phyloP scores from a whole-genome alignment of 192 early-diverging fungal genomes.

The Coemansia sp. region DNA sequence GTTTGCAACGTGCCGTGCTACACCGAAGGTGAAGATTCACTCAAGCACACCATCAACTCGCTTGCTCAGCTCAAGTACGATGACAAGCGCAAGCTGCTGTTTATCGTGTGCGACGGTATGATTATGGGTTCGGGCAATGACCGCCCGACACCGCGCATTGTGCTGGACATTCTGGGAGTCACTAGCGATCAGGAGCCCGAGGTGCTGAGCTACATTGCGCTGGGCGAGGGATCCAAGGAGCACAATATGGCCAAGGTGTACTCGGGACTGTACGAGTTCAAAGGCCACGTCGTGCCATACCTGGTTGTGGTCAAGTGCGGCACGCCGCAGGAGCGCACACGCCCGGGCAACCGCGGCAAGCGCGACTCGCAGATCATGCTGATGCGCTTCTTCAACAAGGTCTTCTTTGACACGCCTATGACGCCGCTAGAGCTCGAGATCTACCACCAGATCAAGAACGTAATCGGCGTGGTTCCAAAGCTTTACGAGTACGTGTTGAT shows the following conservation, averaged over 20 bases:
- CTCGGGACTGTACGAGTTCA: constrained; percentile 91
- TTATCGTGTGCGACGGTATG: too few relatives aligned
- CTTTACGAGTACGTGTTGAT: constrained; percentile 97
- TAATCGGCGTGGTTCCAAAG: constrained; percentile 94
- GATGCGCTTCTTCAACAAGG: constrained; percentile 97
- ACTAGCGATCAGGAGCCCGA: constrained; percentile 81
- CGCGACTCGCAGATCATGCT: constrained; percentile 76
- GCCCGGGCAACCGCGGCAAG: constrained; percentile 76
- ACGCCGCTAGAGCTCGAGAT: too few relatives aligned
- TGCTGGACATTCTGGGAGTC: constrained; percentile 93
- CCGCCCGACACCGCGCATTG: too few relatives aligned
- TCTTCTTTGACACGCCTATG: constrained; percentile 83
- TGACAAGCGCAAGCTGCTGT: too few relatives aligned
- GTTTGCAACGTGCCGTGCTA: constrained; percentile 96
- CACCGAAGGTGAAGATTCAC: constrained; percentile 94
- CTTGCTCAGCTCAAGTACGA: constrained; percentile 88
- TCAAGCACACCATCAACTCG: constrained; percentile 93
- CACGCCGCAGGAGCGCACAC: constrained; percentile 74
- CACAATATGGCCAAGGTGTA: constrained; percentile 98
- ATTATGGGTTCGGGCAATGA: too few relatives aligned
- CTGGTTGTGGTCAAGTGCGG: constrained; percentile 97
- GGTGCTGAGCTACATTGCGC: constrained; percentile 81
- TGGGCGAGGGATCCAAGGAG: constrained; percentile 87
- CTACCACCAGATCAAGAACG: constrained; percentile 82
- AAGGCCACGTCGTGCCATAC: constrained; percentile 93